Base-by-base conservation (phyloP, 441 rosid genomes). In the Jatropha podagrica region DNA sequence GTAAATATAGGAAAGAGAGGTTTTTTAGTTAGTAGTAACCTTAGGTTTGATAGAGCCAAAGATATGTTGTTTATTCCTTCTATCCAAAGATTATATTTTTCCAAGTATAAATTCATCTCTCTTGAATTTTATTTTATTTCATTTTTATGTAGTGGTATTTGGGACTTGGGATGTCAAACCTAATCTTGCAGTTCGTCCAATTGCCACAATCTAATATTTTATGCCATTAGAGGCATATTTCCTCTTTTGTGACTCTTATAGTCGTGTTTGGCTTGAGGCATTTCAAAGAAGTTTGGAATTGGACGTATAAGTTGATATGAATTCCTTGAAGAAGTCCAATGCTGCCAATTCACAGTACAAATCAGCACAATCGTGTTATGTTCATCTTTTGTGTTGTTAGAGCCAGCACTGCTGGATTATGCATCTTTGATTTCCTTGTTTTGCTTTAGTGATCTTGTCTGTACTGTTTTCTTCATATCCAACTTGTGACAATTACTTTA, bases 51-150 rank as follows among this genome's bases (percentile, higher is more conserved):
- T 9, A 73, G 72, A 17, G 48, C 62, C 74, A 72, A 9, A 59
- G 52, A 76, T 70, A 52, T 40, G 44, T 42, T 78, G 63, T 82
- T 66, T 41, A 37, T 67, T 48, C 78, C 81, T 60, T 54, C 23
- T 38, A 40, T 56, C 4, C n/a, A 71, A 77, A 72, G 5, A 61
- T 42, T 52, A 69, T 5, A 40, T 23, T 23, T 54, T 74, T 58
- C 62, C 59, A 61, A 71, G 40, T 68, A 61, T 82, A 70, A 76
- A 4, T n/a, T 51, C 38, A n/a, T 65, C 18, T 46, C 59, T 61
- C 2, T 23, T 44, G 6, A 44, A 54, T 13, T 54, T 14, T 52
- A 14, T 14, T 38, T 0, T 54, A 9, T 4, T 42, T 1, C 15
- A 17, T 17, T 54, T 23, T 54, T 32, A 27, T 66, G 20, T 23